Base-by-base conservation (phyloP, 768 basidiomycete species). In the Cystofilobasidium capitatum region DNA sequence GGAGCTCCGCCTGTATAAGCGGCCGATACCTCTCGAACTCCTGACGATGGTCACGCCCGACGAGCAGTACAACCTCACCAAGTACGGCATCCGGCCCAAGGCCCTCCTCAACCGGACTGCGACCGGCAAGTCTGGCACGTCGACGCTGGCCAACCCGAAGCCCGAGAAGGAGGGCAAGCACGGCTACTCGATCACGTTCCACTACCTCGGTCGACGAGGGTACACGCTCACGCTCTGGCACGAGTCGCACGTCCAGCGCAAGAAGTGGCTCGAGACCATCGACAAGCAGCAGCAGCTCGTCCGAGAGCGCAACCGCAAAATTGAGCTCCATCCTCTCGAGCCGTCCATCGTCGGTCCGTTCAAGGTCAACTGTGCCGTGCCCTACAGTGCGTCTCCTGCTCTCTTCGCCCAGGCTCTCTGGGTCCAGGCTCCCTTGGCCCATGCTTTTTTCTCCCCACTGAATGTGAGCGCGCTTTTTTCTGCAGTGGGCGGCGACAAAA, bases 1-100 rank as follows among this genome's bases (percentile, higher is more conserved):
- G 72, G 89, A 91, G 73, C 87, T 85, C 77, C 89, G 89, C 75
- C 93, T 98, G 16, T 93, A 96, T 75, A 85, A 93, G 72, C 85
- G 88, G 93, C 94, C 96, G 0, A 96, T 98, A 73, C 96, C 96
- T 0, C 83, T 98, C 55, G 96, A 98, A 72, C 83, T 99, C 1
- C 83, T 99, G 29, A 81, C 88, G 58, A 83, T 97, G 70, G 84
- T 87, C 4, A 85, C 88, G 3, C 83, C 85, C 0, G 89, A 91
- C 71, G 90, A 93, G 60, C 76, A 78, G 75, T 63, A 83, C 70
- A 83, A 74, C 77, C 65, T 70, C 10, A 70, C 70, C 26, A 70
- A 72, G 13, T 73, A 74, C 9, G 71, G 64, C 33, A 69, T 71
- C 26, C 71, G 75, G 2, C 75, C 76, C 4, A 73, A 73, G 60